phyloP scores from a whole-genome alignment of 108 stramenopile species.

The Nitzschia sp. region DNA sequence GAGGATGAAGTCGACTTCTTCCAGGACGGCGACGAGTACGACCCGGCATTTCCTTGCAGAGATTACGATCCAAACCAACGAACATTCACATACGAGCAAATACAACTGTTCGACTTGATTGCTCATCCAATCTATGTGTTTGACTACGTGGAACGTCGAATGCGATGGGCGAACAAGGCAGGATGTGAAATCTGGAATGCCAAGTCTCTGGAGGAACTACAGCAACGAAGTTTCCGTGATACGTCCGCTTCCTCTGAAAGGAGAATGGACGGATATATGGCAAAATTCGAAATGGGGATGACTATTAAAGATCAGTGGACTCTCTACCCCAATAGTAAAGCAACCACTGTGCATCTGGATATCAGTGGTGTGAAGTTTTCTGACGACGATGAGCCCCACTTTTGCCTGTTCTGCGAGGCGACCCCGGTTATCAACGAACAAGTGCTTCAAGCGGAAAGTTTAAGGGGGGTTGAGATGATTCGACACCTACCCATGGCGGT shows the following conservation, averaged over 20 bases:
- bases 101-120: conserved; percentile 30
- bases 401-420: conserved; percentile 21
- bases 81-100: not conserved
- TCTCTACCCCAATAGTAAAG: conserved; percentile 22
- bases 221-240: conserved; percentile 28
- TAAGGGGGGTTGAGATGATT: conserved; percentile 31
- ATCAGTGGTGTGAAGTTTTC: conserved; percentile 6
- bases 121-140: conserved; percentile 45
- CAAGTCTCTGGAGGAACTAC: conserved; percentile 22
- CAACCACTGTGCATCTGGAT: not conserved
- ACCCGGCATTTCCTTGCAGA: too few species aligned
- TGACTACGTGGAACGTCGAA: conserved; percentile 21
- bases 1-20: too few species aligned
- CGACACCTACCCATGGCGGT: conserved; percentile 39
- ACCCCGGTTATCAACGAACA: not conserved
- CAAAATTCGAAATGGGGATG: not conserved
- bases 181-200: conserved; percentile 39
- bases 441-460: conserved; percentile 3
- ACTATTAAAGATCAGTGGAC: conserved; percentile 15
- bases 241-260: conserved; percentile 2
- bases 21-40: too few species aligned
- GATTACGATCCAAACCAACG: conserved; percentile 6
- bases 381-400: not conserved
- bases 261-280: not conserved
- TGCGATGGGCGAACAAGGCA: conserved; percentile 42